Conservation (phyloP, 176 grass and related monocot species). For the Juncus inflexus region DNA sequence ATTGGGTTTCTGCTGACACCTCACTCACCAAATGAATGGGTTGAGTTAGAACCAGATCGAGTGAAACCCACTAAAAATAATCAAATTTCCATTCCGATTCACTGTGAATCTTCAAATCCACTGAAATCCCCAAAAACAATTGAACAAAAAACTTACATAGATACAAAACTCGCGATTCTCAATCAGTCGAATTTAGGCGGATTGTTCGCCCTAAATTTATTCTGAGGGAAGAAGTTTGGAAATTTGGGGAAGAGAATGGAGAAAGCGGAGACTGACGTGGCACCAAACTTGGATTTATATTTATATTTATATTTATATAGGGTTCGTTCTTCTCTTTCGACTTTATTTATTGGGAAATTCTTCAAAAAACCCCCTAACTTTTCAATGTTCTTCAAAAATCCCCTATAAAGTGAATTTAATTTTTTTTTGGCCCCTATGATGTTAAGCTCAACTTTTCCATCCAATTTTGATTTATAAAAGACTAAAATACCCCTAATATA, state of each 20-base stretch:
- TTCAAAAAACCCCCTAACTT: too few species aligned
- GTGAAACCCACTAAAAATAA: conserved; percentile 3
- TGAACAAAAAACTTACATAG: not conserved
- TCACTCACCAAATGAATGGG: too few species aligned
- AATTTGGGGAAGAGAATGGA: not conserved
- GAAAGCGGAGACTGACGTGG: conserved; percentile 1
- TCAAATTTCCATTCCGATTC: conserved; percentile 1
- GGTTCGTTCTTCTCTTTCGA: too few species aligned
- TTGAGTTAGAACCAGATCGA: not conserved
- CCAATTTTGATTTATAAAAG: too few species aligned
- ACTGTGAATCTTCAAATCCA: not conserved
- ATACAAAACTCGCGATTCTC: conserved; percentile 4
- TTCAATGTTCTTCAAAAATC: too few species aligned
- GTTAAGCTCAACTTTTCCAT: too few species aligned
- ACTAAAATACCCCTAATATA: too few species aligned
- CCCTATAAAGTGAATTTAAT: too few species aligned
- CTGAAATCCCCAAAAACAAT: conserved; percentile 1
- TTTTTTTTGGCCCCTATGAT: too few species aligned
- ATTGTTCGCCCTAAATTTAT: conserved; percentile 1
- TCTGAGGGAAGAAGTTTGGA: not conserved
- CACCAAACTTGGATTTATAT: not conserved
- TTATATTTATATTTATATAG: conserved; percentile 3
- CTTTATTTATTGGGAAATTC: not conserved
- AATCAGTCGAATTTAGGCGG: not conserved
- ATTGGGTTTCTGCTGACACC: not conserved